phyloP scores from a whole-genome alignment of 441 rosid species.

The Raphanus hybrid region DNA sequence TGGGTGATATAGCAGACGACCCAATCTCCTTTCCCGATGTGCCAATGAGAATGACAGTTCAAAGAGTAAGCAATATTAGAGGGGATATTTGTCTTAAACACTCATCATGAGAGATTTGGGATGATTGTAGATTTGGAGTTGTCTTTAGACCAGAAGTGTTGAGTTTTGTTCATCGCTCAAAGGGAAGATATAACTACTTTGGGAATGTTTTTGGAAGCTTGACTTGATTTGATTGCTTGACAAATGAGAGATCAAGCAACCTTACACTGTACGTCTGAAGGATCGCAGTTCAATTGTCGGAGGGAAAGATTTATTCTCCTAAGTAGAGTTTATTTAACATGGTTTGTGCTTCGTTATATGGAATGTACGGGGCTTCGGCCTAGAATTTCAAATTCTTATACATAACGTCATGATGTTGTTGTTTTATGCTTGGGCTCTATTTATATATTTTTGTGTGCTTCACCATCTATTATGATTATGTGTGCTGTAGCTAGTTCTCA shows the following conservation, averaged over 20 bases:
- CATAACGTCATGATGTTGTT: not conserved
- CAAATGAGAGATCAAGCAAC: not conserved
- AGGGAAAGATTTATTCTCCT: not conserved
- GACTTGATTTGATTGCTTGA: slow-evolving; percentile 1
- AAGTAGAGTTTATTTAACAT: not conserved
- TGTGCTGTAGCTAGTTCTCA: not conserved
- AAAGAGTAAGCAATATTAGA: slow-evolving; percentile 42
- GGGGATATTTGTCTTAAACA: not conserved
- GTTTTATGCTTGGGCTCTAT: not conserved
- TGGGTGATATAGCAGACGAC: slow-evolving; percentile 49
- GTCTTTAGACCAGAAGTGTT: not conserved
- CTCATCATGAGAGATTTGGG: slow-evolving; percentile 4
- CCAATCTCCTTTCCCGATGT: slow-evolving; percentile 91
- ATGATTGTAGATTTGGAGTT: slow-evolving; percentile 2
- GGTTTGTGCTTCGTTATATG: too few relatives aligned
- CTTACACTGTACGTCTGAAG: not conserved
- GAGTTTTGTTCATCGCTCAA: slow-evolving; percentile 13
- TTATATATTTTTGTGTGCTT: not conserved
- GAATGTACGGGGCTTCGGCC: too few relatives aligned
- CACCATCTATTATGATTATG: slow-evolving; percentile 6
- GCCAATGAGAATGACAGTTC: slow-evolving; percentile 87
- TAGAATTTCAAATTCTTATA: not conserved
- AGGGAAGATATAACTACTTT: slow-evolving; percentile 4
- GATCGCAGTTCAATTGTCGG: not conserved
- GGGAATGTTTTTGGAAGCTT: not conserved